Evolutionary conservation across 1,284 basidiomycete genomes (phyloP), one percentile per base, ranked within the genome.

Genomic region (Tilletia caries): DNA sequence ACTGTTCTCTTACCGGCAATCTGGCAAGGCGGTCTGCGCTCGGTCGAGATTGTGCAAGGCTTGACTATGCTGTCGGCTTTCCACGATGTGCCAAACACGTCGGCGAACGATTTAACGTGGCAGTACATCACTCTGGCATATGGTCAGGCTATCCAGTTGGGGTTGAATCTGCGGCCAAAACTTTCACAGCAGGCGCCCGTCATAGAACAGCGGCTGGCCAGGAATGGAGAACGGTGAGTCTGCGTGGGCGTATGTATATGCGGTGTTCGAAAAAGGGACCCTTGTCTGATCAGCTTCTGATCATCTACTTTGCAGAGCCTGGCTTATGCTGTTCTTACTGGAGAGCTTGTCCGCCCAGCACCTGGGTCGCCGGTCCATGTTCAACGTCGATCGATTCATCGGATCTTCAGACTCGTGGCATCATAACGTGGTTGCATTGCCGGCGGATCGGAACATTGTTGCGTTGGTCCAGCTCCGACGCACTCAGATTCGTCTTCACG

Each of bases 31-130:
- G 58, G 58, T 3, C 18, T 62, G 29, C 58, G 58, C 8, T 62
- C 58, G 32, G 58, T 62, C 3, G 58, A 62, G 32, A 62, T 62
- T 34, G 58, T 62, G 58, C 58, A 62, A n/a, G 58, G 58, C 15
- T 62, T 62, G 18, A 62, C 58, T 6, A 27, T 62, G 32, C 29
- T 62, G 10, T 27, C 58, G 33, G 32, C 58, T 12, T 62, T 37
- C 58, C 58, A 62, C 32, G 58, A 62, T 29, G 20, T 62, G 32
- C 29, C 58, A 18, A 20, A 32, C 5, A 62, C 29, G 18, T 27
- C 58, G 58, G 58, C 58, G 32, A 29, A 62, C 32, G 58, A 62
- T 62, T 29, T 18, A 29, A 62, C 58, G 15, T 62, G 58, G 58
- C 58, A 62, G 58, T 62, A 62, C 33, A 25, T 62, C 27, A 33